phyloP scores from a whole-genome alignment of 768 basidiomycete genomes.

The Collybiopsis luxurians region DNA sequence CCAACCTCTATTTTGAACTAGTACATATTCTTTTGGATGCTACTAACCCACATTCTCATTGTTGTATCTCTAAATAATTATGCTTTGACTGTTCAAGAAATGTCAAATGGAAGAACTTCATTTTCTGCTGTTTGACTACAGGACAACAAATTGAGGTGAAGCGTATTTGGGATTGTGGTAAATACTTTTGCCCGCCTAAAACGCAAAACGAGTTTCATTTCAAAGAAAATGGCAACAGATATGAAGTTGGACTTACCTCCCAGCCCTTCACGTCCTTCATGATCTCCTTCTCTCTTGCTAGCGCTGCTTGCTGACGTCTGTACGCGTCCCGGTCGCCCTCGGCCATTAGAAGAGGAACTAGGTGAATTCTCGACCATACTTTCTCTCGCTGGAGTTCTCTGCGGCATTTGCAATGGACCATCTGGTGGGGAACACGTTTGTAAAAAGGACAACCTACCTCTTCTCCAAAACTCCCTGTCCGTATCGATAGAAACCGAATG shows the following conservation, averaged over 20 bases:
- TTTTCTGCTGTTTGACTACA: constrained; percentile 5
- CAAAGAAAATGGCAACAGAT: constrained; percentile 4
- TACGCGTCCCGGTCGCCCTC: constrained; percentile 92
- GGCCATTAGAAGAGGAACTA: constrained; percentile 87
- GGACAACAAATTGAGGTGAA: constrained; percentile 35
- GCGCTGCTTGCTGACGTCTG: constrained; percentile 73
- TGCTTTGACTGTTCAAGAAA: too few relatives aligned
- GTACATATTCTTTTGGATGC: too few relatives aligned
- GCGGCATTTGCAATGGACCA: constrained; percentile 24
- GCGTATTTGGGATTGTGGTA: constrained; percentile 60
- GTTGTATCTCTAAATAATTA: too few relatives aligned
- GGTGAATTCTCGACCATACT: constrained; percentile 93
- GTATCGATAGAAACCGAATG: constrained; percentile 87
- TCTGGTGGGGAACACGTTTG: constrained; percentile 8
- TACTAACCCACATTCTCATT: too few relatives aligned
- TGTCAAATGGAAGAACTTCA: too few relatives aligned
- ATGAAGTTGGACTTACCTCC: constrained; percentile 57
- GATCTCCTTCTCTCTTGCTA: constrained; percentile 77
- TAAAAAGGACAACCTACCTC: constrained; percentile 53
- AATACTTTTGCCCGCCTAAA: constrained; percentile 79
- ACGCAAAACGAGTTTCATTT: neutral
- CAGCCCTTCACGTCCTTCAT: constrained; percentile 94
- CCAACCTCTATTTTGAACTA: too few relatives aligned
- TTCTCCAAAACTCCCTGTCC: constrained; percentile 59
- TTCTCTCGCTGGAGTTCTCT: constrained; percentile 94